These are phyloP conservation scores for Backusella circina DNA, from an alignment of 192 early-diverging fungal genomes.

Conservation along the genomic window DNA sequence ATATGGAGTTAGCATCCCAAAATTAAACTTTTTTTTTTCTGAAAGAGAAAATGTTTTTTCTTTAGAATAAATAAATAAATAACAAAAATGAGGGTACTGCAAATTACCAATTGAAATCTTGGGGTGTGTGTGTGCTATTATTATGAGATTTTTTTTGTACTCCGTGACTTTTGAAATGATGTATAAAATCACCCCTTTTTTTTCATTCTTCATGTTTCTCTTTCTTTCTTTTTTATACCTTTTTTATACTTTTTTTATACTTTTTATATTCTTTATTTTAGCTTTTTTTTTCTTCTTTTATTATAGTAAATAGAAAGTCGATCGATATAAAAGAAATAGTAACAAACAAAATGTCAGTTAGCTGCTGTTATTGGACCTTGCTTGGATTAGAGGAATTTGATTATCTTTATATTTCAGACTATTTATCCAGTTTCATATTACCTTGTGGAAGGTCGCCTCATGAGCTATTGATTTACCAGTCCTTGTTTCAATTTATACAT, in stretches of 20 bases:
- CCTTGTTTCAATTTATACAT: conserved; percentile 22
- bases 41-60: too few species aligned
- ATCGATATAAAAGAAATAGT: not conserved
- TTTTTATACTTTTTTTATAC: not conserved
- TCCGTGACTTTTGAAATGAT: not conserved
- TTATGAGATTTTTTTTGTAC: not conserved
- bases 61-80: too few species aligned
- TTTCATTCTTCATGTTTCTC: not conserved
- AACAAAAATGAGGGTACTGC: not conserved
- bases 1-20: not conserved
- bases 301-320: not conserved
- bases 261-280: not conserved
- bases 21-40: not conserved
- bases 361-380: conserved; percentile 22
- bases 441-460: not conserved
- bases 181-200: not conserved
- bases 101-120: not conserved
- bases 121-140: not conserved
- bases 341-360: not conserved
- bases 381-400: conserved; percentile 12
- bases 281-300: not conserved
- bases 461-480: conserved; percentile 9
- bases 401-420: conserved; percentile 12
- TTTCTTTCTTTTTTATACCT: not conserved
- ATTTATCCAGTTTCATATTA: not conserved